Evolutionary conservation across 345 rosid species (phyloP), one percentile per base, ranked within the genome.

Genomic region (Hibiscus tridactylites): DNA sequence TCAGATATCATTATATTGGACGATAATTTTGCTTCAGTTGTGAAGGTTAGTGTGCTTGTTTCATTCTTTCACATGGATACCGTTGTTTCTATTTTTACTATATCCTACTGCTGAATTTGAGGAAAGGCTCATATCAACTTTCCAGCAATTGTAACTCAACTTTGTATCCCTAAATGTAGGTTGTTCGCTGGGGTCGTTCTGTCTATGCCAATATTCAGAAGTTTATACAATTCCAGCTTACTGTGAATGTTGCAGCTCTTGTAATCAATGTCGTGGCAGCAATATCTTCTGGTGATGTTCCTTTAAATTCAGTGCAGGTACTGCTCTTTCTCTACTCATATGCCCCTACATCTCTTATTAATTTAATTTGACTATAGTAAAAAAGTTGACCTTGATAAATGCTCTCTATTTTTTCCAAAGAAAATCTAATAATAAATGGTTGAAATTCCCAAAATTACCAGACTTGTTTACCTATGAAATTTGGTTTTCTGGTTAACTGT

Each of bases 161-260:
- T 77, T 57, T 74, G 52, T 70, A 29, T 60, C 11, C 72, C 73
- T 35, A 52, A 65, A 65, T 67, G 81, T 56, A 95, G 99, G 98
- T 94, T 83, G 97, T 94, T 57, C 92, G 97, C 31, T 94, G 98
- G 98, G 98, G 98, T 6, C 97, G 98, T 73, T 94, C 98, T 67
- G 97, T 94, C 44, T 94, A 88, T 75, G 98, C 98, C 58, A 94
- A 94, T 73, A 94, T 94, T 70, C 97, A 94, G 91, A 94, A 94
- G 73, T 94, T 94, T 73, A 94, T 91, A 80, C 98, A 94, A 46
- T 94, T 94, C 78, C 97, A 91, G 84, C 96, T 94, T 47, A 94
- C 98, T 46, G 98, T 94, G 53, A 94, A 91, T 65, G 97, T 88
- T 65, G 97, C 97, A 42, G 98, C 97, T 69, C 95, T 94, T 67